Percentiles rank a stretch among this genome's conserved stretches.
Evolutionary conservation across 768 basidiomycete genomes (phyloP).

Genomic region (Mycena haematopus): DNA sequence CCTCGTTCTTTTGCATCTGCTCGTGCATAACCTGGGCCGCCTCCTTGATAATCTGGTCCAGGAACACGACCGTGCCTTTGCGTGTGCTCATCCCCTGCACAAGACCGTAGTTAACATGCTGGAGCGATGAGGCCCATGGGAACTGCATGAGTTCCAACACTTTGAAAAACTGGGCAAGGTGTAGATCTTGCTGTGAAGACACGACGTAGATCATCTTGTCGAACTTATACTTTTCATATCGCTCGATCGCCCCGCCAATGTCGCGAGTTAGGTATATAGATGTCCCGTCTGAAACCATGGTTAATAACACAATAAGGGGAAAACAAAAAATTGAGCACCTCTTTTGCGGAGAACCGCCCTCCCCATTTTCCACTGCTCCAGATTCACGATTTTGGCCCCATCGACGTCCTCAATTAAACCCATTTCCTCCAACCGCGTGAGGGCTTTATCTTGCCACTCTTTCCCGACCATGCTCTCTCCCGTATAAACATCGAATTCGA

Average conservation of each 20-base stretch:
- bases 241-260: constrained; percentile 91
- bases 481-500: constrained; percentile 89
- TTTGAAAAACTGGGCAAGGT: constrained; percentile 93
- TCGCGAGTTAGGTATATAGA: constrained; percentile 95
- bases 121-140: constrained; percentile 81
- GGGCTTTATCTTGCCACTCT: constrained; percentile 73
- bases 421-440: constrained; percentile 71
- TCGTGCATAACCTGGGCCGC: constrained; percentile 92
- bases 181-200: constrained; percentile 85
- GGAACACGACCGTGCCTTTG: constrained; percentile 93
- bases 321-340: constrained; percentile 48
- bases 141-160: constrained; percentile 89
- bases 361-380: constrained; percentile 91
- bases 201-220: constrained; percentile 94
- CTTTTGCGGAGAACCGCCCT: constrained; percentile 89
- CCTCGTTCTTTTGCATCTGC: constrained; percentile 94
- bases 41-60: constrained; percentile 91
- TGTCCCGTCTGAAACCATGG: constrained; percentile 72
- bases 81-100: constrained; percentile 96
- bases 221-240: constrained; percentile 89
- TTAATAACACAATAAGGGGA: background rate
- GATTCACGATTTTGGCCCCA: constrained; percentile 85
- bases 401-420: constrained; percentile 78
- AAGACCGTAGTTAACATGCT: constrained; percentile 91
- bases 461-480: constrained; percentile 87